Base-by-base conservation (phyloP, 208 protist genomes). In the Angomonas ambiguus region DNA sequence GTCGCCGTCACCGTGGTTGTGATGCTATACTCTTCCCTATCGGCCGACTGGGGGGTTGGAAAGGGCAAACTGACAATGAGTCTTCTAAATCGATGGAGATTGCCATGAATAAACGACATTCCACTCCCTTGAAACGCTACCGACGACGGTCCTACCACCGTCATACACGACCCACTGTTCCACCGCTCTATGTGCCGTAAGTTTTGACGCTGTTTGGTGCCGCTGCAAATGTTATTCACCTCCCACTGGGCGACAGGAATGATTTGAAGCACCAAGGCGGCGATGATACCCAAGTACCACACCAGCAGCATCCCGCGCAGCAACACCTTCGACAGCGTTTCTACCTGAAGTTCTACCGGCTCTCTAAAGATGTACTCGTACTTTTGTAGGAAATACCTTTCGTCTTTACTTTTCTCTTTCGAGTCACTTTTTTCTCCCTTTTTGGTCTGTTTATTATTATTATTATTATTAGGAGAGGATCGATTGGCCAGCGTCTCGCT, bases 331-430 rank as follows among this genome's bases (percentile, higher is more conserved):
- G 83, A 76, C 3, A 95, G 64, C 1, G 73, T 77, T 71, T 95
- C 85, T 31, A 95, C 79, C 67, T 92, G 85, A 49, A 95, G 76
- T 66, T 95, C 83, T n/a, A 92, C 77, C 0, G 71, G 76, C 33
- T 86, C 83, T 49, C 62, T 66, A 51, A 83, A 72, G 42, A 67
- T 68, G 11, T 62, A 64, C 24, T 59, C 53, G 28, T 56, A 42
- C 65, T 51, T 41, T 20, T 35, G 1, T 28, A 56, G 10, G 35
- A 61, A 20, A 28, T 56, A 32, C 20, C 59, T 4, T 6, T 63
- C 41, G 10, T 64, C 33, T 28, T 57, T 57, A 30, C 6, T 33
- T 25, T 71, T 51, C 55, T 5, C 25, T 11, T 53, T 11, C 2
- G 5, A 25, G 53, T 49, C 51, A n/a, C 24, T 45, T 45, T 16